phyloP scores from a whole-genome alignment of 2,329 filamentous ascomycete genomes.

The Waltergamsia citrina region DNA sequence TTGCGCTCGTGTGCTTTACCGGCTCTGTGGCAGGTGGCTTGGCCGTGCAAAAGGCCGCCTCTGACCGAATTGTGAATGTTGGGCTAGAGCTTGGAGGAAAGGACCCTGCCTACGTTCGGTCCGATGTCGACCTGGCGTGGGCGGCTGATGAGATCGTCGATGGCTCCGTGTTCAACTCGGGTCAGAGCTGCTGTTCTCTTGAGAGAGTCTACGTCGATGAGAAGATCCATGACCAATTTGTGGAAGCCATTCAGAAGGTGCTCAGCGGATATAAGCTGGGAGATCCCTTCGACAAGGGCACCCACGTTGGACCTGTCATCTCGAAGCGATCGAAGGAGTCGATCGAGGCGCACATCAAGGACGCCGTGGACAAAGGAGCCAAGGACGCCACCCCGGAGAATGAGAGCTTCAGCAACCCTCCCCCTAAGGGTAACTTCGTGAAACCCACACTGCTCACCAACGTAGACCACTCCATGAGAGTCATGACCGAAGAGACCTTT shows the following conservation, averaged over 20 bases:
- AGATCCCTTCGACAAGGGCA: conserved; percentile 72
- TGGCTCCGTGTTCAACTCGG: conserved; percentile 93
- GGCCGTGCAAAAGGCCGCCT: conserved; percentile 74
- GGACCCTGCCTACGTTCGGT: conserved; percentile 82
- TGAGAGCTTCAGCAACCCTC: conserved; percentile 61
- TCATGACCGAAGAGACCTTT: conserved; percentile 94
- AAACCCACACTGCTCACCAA: conserved; percentile 73
- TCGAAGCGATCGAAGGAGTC: conserved; percentile 68
- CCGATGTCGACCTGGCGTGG: conserved; percentile 83
- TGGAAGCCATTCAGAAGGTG: conserved; percentile 70
- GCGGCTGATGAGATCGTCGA: conserved; percentile 92
- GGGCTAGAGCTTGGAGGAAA: conserved; percentile 91
- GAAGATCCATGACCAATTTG: conserved; percentile 73
- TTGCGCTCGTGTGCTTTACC: conserved; percentile 84
- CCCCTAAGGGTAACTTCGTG: conserved; percentile 78
- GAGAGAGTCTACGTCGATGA: conserved; percentile 89
- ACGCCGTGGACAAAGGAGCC: conserved; percentile 76
- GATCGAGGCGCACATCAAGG: conserved; percentile 71
- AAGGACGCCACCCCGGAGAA: conserved; percentile 79
- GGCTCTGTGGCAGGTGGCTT: conserved; percentile 84
- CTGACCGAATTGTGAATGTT: conserved; percentile 75
- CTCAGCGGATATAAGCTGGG: conserved; percentile 76
- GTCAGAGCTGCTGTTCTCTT: conserved; percentile 93
- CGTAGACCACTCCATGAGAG: conserved; percentile 72
- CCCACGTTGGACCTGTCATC: conserved; percentile 81